Percentiles rank a stretch among this genome's conserved stretches.
phyloP scores from a whole-genome alignment of 352 stramenopile species.

The Phytophthora quininea region DNA sequence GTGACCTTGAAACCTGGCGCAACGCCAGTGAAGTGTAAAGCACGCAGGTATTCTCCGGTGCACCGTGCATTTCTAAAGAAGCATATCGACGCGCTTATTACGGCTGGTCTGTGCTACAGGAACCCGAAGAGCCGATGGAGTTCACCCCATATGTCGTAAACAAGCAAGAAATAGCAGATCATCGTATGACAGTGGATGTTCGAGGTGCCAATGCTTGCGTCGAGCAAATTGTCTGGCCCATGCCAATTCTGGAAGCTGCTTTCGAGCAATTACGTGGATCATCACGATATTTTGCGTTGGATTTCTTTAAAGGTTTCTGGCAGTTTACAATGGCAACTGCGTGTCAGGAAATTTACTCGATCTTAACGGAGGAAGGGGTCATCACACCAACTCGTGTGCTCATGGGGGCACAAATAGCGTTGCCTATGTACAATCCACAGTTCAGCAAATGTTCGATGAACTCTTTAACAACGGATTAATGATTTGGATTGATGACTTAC shows the following conservation, averaged over 20 bases:
- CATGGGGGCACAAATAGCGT: conserved; percentile 22
- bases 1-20: conserved; percentile 7
- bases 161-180: not conserved
- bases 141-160: conserved; percentile 12
- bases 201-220: conserved; percentile 10
- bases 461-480: conserved; percentile 14
- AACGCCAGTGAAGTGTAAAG: conserved; percentile 3
- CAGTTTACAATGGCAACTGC: conserved; percentile 3
- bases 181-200: conserved; percentile 22
- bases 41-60: conserved; percentile 2
- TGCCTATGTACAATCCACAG: conserved; percentile 15
- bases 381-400: conserved; percentile 15
- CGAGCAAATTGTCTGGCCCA: conserved; percentile 11
- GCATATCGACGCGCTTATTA: conserved; percentile 11
- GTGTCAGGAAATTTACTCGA: conserved; percentile 16
- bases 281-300: conserved; percentile 13
- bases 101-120: conserved; percentile 6
- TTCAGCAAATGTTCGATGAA: conserved; percentile 18
- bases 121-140: conserved; percentile 10
- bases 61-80: conserved; percentile 18
- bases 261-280: conserved; percentile 9
- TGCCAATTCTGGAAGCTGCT: conserved; percentile 16
- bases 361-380: conserved; percentile 12
- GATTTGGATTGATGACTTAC: conserved; percentile 16
- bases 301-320: conserved; percentile 24